Evolutionary conservation across 192 early-diverging fungal species (phyloP).

Genomic region (Coemansia sp.): DNA sequence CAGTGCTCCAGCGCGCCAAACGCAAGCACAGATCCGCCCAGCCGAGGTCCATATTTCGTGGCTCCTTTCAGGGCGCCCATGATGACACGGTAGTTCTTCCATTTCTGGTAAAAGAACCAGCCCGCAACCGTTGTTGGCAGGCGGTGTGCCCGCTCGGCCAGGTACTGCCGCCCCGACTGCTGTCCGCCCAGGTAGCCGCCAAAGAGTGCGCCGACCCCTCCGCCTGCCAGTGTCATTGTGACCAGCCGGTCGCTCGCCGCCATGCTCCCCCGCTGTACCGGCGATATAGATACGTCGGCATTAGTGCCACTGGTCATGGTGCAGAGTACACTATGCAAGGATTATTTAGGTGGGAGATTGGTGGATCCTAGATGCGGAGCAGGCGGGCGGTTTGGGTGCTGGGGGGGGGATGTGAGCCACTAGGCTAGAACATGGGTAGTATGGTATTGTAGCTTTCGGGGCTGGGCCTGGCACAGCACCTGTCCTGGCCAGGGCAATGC

Average conservation of each 20-base stretch:
- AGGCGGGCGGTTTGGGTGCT: too few species aligned
- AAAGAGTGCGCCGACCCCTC: constrained; percentile 16
- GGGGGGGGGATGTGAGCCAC: too few species aligned
- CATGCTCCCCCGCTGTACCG: too few species aligned
- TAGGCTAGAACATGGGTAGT: too few species aligned
- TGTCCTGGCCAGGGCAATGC: too few species aligned
- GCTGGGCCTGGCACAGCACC: too few species aligned
- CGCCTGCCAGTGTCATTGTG: constrained; percentile 3
- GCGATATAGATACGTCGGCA: too few species aligned
- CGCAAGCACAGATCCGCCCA: constrained; percentile 17
- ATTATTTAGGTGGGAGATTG: too few species aligned
- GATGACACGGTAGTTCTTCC: constrained; percentile 77
- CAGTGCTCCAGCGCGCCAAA: neutral
- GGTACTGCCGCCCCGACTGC: constrained; percentile 65
- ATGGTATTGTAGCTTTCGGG: too few species aligned
- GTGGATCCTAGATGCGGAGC: too few species aligned
- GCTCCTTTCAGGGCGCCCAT: constrained; percentile 45
- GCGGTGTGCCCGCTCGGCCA: constrained; percentile 85
- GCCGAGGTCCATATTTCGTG: constrained; percentile 49
- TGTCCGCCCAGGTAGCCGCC: constrained; percentile 67
- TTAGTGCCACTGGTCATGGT: too few species aligned
- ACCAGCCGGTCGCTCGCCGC: constrained; percentile 26
- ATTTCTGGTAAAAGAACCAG: constrained; percentile 91
- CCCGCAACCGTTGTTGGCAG: constrained; percentile 73
- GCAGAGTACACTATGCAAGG: too few species aligned